Percentiles rank a stretch among this genome's conserved stretches.
Conservation (phyloP, 345 rosid species). For the Passiflora organensis region DNA sequence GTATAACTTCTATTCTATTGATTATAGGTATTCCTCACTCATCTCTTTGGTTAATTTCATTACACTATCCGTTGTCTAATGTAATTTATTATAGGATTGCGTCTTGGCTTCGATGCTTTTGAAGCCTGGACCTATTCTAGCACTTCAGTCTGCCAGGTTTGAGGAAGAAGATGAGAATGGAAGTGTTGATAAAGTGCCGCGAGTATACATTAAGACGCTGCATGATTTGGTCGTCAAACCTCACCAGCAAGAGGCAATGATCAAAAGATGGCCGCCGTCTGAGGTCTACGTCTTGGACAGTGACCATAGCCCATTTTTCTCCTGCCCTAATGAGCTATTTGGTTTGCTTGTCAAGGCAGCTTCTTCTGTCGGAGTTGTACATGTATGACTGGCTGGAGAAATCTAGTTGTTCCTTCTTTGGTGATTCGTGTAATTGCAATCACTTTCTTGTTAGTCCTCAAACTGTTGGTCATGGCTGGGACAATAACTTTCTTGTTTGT, state of each 20-base stretch:
- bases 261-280: conserved; percentile 62
- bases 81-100: conserved; percentile 38
- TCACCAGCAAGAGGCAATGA: conserved; percentile 78
- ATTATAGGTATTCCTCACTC: too few species aligned
- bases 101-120: conserved; percentile 63
- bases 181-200: conserved; percentile 29
- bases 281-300: conserved; percentile 50
- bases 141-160: conserved; percentile 45
- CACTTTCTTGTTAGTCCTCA: too few species aligned
- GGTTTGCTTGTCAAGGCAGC: conserved; percentile 70
- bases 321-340: conserved; percentile 55
- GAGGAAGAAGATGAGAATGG: conserved; percentile 13
- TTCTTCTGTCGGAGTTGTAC: too few species aligned
- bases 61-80: too few species aligned
- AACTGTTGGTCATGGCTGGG: too few species aligned
- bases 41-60: too few species aligned
- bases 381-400: too few species aligned
- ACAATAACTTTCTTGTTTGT: too few species aligned
- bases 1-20: conserved; percentile 33
- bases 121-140: conserved; percentile 71
- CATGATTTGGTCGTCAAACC: conserved; percentile 60
- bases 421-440: too few species aligned
- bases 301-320: conserved; percentile 88
- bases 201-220: conserved; percentile 61
- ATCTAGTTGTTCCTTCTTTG: too few species aligned